Conservation (phyloP, 179 eudicot species). For the Silene coronaria region DNA sequence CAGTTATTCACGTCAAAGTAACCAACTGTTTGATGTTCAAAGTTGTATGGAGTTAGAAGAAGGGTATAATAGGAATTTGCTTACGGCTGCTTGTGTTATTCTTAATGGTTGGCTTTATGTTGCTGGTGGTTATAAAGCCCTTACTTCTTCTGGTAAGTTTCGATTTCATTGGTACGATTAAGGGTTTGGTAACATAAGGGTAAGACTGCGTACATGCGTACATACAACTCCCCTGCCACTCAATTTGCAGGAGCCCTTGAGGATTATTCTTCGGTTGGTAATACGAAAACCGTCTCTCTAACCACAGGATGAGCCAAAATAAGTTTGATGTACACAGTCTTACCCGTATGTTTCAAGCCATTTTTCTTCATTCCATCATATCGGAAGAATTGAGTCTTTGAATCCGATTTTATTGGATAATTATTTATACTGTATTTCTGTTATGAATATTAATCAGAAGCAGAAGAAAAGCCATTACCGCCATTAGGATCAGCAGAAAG, state of each 20-base stretch:
- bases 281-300: background rate
- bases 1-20: background rate
- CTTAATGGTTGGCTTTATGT: conserved; percentile 3
- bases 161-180: too few species aligned
- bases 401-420: background rate
- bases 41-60: background rate
- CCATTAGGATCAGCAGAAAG: background rate
- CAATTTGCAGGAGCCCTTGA: too few species aligned
- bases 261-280: too few species aligned
- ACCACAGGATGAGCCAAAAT: too few species aligned
- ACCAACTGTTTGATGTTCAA: background rate
- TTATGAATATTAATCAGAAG: background rate
- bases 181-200: too few species aligned
- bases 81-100: background rate
- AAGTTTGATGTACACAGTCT: too few species aligned
- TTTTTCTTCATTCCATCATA: background rate
- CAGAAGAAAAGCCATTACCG: background rate
- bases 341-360: background rate
- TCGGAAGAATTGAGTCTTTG: background rate
- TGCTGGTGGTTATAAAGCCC: background rate
- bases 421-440: background rate
- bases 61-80: background rate
- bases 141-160: background rate
- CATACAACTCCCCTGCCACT: background rate
- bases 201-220: background rate